phyloP scores from a whole-genome alignment of 768 basidiomycete species.

The Candolleomyces eurysporus region DNA sequence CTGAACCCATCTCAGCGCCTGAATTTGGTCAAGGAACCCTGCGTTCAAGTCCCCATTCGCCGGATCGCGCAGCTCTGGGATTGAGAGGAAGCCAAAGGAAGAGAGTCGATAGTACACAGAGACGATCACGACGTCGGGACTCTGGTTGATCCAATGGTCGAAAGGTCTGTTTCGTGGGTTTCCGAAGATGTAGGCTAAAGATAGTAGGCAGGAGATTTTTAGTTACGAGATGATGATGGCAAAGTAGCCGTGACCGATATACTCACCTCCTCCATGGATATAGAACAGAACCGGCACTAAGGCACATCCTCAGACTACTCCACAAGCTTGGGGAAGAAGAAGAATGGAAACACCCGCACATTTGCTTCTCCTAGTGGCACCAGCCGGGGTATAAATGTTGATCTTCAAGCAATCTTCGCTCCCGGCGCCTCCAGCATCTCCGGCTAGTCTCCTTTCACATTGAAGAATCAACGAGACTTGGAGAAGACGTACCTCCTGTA shows the following conservation, averaged over 20 bases:
- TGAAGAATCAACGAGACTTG: too few relatives aligned
- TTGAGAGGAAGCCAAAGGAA: conserved; percentile 60
- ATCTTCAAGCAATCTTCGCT: conserved; percentile 67
- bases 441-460: conserved; percentile 25
- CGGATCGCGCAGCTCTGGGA: conserved; percentile 42
- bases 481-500: conserved; percentile 36
- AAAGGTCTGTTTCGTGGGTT: conserved; percentile 69
- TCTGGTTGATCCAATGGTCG: conserved; percentile 62
- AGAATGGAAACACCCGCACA: conserved; percentile 29
- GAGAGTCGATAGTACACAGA: conserved; percentile 66
- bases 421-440: conserved; percentile 61
- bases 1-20: conserved; percentile 64
- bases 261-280: conserved; percentile 47
- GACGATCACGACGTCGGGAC: conserved; percentile 59
- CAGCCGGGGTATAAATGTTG: conserved; percentile 59
- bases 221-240: background rate
- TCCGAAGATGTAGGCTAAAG: conserved; percentile 51
- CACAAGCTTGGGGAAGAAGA: background rate
- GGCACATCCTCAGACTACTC: background rate
- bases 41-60: conserved; percentile 48
- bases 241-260: background rate
- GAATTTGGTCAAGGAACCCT: conserved; percentile 60
- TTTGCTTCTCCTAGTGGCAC: conserved; percentile 43
- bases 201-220: too few relatives aligned
- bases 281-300: conserved; percentile 47